Evolutionary conservation across 768 basidiomycete species (phyloP).

Genomic region (Tulasnella sp.): DNA sequence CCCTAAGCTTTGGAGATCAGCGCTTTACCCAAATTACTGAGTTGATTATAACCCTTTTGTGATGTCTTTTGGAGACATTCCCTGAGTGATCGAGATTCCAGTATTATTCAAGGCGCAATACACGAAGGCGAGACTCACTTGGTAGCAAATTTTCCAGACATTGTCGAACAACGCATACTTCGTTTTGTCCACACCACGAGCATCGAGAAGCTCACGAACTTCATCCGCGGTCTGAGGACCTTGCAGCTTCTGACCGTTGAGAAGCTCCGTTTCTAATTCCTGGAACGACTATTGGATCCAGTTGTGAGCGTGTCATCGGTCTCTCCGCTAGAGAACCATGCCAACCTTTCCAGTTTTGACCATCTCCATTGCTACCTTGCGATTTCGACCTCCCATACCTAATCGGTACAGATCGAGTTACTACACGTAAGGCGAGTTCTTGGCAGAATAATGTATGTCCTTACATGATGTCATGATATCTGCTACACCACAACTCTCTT

Average conservation of each 20-base stretch:
- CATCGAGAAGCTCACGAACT: slow-evolving; percentile 30
- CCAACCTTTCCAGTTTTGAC: slow-evolving; percentile 31
- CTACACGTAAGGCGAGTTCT: neutral
- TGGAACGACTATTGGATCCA: slow-evolving; percentile 26
- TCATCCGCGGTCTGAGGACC: slow-evolving; percentile 32
- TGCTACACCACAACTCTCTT: slow-evolving; percentile 33
- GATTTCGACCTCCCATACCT: slow-evolving; percentile 24
- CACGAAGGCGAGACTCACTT: slow-evolving; percentile 12
- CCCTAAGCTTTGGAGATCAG: too few relatives aligned
- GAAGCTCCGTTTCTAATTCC: slow-evolving; percentile 30
- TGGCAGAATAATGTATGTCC: too few relatives aligned
- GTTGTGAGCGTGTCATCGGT: neutral
- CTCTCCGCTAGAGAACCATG: neutral
- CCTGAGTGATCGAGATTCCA: too few relatives aligned
- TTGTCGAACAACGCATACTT: slow-evolving; percentile 31
- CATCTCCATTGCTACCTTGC: slow-evolving; percentile 31
- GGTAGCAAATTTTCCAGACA: slow-evolving; percentile 20
- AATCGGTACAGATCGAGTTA: neutral
- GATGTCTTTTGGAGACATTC: too few relatives aligned
- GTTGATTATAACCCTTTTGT: too few relatives aligned
- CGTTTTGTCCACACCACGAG: slow-evolving; percentile 25
- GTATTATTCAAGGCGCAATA: too few relatives aligned
- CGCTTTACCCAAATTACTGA: too few relatives aligned
- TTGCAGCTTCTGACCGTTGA: slow-evolving; percentile 35
- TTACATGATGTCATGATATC: slow-evolving; percentile 35